Evolutionary conservation across 208 protist genomes (phyloP).

Genomic region (Novymonas esmeraldas): DNA sequence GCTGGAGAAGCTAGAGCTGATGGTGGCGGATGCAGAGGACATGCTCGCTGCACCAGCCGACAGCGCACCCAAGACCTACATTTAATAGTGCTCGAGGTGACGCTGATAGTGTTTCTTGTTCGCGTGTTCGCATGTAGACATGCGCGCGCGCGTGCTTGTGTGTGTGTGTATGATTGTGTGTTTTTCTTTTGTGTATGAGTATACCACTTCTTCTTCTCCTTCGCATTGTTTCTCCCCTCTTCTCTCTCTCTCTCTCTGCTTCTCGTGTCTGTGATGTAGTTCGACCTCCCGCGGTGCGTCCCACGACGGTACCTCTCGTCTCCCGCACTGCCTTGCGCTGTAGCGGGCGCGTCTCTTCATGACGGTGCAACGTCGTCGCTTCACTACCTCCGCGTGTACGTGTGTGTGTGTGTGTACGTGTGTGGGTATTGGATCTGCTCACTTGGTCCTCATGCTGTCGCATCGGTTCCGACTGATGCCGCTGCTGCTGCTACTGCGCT

Average conservation of each 20-base stretch:
- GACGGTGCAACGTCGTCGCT: too few species aligned
- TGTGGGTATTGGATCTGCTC: too few species aligned
- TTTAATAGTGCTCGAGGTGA: conserved; percentile 20
- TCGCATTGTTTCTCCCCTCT: background rate
- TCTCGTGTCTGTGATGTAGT: too few species aligned
- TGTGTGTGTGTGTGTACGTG: background rate
- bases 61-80: conserved; percentile 70
- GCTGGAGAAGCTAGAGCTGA: conserved; percentile 55
- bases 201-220: background rate
- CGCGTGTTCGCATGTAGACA: background rate
- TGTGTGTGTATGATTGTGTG: background rate
- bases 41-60: conserved; percentile 58
- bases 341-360: too few species aligned
- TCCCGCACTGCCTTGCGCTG: too few species aligned
- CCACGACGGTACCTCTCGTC: too few species aligned
- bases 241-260: background rate
- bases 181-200: background rate
- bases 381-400: too few species aligned
- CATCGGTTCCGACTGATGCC: background rate
- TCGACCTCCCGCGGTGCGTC: too few species aligned
- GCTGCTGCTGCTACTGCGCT: background rate
- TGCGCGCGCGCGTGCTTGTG: conserved; percentile 3
- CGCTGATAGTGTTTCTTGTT: background rate
- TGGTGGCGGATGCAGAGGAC: conserved; percentile 60
- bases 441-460: too few species aligned